Evolutionary conservation across 208 protist genomes (phyloP).

Genomic region (Strigomonas galati): DNA sequence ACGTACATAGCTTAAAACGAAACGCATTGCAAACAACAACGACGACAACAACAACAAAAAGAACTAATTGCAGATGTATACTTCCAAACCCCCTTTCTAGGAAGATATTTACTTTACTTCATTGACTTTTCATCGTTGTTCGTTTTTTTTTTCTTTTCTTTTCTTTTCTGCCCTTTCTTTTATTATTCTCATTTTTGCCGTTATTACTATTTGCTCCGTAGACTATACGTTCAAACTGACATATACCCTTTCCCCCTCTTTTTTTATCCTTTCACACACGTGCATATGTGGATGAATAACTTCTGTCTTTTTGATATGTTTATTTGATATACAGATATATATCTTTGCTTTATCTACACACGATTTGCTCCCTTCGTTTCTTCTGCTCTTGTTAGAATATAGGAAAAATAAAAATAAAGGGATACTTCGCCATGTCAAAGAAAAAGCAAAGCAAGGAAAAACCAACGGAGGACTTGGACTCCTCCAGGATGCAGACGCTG

Average conservation of each 20-base stretch:
- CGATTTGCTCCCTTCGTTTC: not conserved
- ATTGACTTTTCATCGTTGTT: not conserved
- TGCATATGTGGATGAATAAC: no score
- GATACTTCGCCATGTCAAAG: slow-evolving; percentile 5
- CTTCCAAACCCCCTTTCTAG: no score
- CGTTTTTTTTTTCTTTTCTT: not conserved
- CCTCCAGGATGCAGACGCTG: not conserved
- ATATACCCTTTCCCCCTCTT: not conserved
- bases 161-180: not conserved
- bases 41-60: not conserved
- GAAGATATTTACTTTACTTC: not conserved
- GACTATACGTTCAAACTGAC: not conserved
- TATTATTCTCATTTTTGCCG: not conserved
- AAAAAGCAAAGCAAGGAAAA: slow-evolving; percentile 23
- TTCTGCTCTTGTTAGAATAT: slow-evolving; percentile 1
- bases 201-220: not conserved
- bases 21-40: no score
- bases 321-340: not conserved
- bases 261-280: not conserved
- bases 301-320: no score
- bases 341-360: not conserved
- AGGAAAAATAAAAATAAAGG: not conserved
- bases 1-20: no score
- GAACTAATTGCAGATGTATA: no score
- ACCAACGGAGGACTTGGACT: not conserved